Base-by-base conservation (phyloP, 768 basidiomycete genomes). In the Saitozyma podzolica region DNA sequence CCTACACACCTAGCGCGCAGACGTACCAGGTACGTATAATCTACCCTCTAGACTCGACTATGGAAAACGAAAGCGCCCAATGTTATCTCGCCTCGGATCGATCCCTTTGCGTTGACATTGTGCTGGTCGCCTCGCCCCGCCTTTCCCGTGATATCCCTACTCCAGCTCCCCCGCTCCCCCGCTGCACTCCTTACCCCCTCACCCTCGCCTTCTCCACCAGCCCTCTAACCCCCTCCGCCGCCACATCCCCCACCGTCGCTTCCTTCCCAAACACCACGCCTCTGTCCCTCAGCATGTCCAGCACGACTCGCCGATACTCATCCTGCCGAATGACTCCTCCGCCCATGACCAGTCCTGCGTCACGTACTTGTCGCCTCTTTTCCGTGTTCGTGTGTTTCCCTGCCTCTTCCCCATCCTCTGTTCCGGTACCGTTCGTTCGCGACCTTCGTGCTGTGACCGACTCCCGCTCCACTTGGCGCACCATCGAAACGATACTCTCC, bases 311-410 rank as follows among this genome's bases (percentile, higher is more conserved):
- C 49, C 63, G 49, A 53, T 70, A 70, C 0, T 41, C 54, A 8
- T 43, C 57, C 45, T 70, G 72, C 17, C 63, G 55, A 16, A 67
- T 59, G 14, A 73, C 62, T 5, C 72, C 72, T 14, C 72, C 72
- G 20, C 65, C 69, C 58, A 73, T 59, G n/a, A 64, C 57, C 9
- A 73, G 20, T 16, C 62, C 67, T 9, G 63, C 68, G 20, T 70
- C 59, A 9, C 39, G 39, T 19, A 62, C 40, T 29, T 29, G 29
- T 29, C 29, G 2, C 29, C 29, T 29, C 29, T 29, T 14, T 39
- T 50, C n/a, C 59, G 50, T 0, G 16, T n/a, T 16, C 43, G 16
- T 29, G 42, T n/a, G 8, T 9, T 39, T 16, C 48, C 19, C 50
- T 20, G 3, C 10, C 17, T 9, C 54, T 16, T n/a, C 8, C 29